Conservation (phyloP, 1,284 basidiomycete genomes). For the Leucoagaricus sp. region DNA sequence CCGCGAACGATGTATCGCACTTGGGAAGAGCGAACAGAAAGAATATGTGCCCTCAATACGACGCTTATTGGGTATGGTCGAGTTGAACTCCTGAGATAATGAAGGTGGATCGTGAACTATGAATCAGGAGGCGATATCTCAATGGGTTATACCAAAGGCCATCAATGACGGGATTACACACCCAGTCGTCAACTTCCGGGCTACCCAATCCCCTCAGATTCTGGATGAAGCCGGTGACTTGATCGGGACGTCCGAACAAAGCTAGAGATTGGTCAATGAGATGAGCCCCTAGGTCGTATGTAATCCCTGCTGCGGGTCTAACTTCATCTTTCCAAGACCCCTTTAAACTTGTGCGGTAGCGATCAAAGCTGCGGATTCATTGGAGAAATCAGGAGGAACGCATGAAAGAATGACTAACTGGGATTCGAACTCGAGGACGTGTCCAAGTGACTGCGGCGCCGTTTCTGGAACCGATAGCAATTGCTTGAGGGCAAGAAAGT, state of each 20-base stretch:
- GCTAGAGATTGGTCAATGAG: slow-evolving; percentile 78
- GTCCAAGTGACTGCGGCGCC: slow-evolving; percentile 57
- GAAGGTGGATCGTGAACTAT: slow-evolving; percentile 71
- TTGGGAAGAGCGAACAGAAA: slow-evolving; percentile 68
- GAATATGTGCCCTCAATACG: slow-evolving; percentile 67
- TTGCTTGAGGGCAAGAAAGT: slow-evolving; percentile 75
- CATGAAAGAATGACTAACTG: slow-evolving; percentile 45
- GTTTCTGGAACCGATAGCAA: slow-evolving; percentile 58
- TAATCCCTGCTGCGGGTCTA: slow-evolving; percentile 53
- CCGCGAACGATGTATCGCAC: slow-evolving; percentile 73
- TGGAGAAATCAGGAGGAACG: neutral
- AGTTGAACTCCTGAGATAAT: slow-evolving; percentile 45
- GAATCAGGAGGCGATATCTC: slow-evolving; percentile 3
- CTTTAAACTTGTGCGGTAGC: slow-evolving; percentile 67
- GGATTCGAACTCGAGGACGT: slow-evolving; percentile 75
- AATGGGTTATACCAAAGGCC: neutral
- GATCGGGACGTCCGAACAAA: slow-evolving; percentile 76
- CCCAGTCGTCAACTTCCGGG: slow-evolving; percentile 68
- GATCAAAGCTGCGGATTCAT: slow-evolving; percentile 60
- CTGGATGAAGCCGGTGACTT: slow-evolving; percentile 68
- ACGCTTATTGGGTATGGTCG: slow-evolving; percentile 63
- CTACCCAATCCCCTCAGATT: slow-evolving; percentile 68
- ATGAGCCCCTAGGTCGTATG: slow-evolving; percentile 69
- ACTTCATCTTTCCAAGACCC: slow-evolving; percentile 73
- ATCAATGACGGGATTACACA: slow-evolving; percentile 30